These are phyloP conservation scores for Trichocomaceae sp. DNA, from an alignment of 2,329 filamentous ascomycete species.

Conservation along the genomic window DNA sequence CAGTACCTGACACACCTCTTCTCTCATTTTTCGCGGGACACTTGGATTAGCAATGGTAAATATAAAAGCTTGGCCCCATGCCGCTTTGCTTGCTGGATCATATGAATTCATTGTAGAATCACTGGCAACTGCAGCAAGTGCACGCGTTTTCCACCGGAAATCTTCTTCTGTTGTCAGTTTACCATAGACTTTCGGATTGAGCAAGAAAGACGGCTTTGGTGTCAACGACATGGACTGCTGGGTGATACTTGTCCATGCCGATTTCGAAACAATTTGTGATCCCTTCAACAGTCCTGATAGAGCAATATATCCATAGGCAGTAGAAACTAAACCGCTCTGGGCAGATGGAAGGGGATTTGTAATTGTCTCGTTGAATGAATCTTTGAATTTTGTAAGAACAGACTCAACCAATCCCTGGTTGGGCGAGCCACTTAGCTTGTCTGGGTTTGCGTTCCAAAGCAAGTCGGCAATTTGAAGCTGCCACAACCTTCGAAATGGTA, in stretches of 20 bases:
- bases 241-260: slow-evolving; percentile 44
- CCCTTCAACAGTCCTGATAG: slow-evolving; percentile 51
- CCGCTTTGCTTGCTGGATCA: slow-evolving; percentile 46
- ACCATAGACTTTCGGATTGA: slow-evolving; percentile 77
- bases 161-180: slow-evolving; percentile 72
- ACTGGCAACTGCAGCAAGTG: slow-evolving; percentile 57
- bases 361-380: slow-evolving; percentile 69
- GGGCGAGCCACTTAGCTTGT: slow-evolving; percentile 45
- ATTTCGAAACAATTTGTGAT: slow-evolving; percentile 42
- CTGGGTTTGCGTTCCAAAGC: slow-evolving; percentile 51
- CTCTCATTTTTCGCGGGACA: slow-evolving; percentile 57
- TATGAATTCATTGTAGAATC: slow-evolving; percentile 47
- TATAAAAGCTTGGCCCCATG: slow-evolving; percentile 83
- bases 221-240: slow-evolving; percentile 61
- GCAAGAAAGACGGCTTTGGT: slow-evolving; percentile 80
- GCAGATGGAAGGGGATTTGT: slow-evolving; percentile 71
- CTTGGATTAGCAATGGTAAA: slow-evolving; percentile 62
- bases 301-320: slow-evolving; percentile 66
- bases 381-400: slow-evolving; percentile 46
- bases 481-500: slow-evolving; percentile 72
- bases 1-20: slow-evolving; percentile 56
- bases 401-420: slow-evolving; percentile 44
- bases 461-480: slow-evolving; percentile 65
- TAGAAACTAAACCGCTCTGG: slow-evolving; percentile 75
- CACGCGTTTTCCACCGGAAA: slow-evolving; percentile 66